Percentiles rank a stretch among this genome's conserved stretches.
These are phyloP conservation scores for Exophiala spinifera DNA, from an alignment of 2,329 filamentous ascomycete species.

Conservation along the genomic window DNA sequence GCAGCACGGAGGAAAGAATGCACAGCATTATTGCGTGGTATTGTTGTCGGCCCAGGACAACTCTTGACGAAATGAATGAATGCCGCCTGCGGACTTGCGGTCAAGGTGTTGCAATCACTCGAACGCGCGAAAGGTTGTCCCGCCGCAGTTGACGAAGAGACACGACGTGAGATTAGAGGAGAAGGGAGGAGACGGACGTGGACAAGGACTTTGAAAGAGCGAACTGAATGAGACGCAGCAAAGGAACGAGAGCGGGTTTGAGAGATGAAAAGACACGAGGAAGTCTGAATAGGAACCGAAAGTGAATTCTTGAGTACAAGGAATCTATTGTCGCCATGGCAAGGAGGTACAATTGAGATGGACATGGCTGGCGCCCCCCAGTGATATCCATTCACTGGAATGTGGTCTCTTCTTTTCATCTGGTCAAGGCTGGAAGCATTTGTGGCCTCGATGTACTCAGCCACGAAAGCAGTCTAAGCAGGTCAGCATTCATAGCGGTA, in stretches of 20 bases:
- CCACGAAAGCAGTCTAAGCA: background rate
- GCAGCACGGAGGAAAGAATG: conserved; percentile 21
- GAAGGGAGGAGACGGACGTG: background rate
- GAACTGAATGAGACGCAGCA: background rate
- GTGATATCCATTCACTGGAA: background rate
- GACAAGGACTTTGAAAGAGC: background rate
- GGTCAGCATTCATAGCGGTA: no score
- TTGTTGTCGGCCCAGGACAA: background rate
- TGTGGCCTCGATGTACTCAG: background rate
- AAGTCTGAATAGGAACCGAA: background rate
- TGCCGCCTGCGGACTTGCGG: conserved; percentile 1
- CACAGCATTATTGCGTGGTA: background rate
- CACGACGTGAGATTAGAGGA: background rate
- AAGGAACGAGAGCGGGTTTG: background rate
- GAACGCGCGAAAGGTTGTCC: background rate
- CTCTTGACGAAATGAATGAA: background rate
- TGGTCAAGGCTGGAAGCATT: no score
- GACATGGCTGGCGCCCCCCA: background rate
- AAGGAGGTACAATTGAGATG: background rate
- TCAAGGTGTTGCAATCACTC: background rate
- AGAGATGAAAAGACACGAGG: background rate
- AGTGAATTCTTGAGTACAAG: background rate
- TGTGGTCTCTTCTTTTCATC: background rate
- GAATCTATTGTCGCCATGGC: background rate
- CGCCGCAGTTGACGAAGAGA: no score